Evolutionary conservation across 192 early-diverging fungal genomes (phyloP), one percentile per base, ranked within the genome.

Genomic region (Coemansia sp.): DNA sequence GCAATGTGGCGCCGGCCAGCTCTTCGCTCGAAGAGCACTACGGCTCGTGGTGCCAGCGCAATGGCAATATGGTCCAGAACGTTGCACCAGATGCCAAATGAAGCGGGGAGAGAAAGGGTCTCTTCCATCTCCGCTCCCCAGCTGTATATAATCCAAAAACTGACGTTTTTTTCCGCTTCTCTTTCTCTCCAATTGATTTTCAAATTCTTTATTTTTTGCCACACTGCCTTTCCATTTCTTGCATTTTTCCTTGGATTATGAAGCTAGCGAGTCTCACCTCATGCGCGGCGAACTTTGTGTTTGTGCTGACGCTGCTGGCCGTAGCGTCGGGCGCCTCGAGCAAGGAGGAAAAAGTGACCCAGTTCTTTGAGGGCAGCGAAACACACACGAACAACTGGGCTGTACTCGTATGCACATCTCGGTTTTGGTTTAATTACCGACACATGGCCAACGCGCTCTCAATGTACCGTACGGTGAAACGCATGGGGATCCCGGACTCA

Each of bases 391-490:
- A 98, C 79, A 99, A 99, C 84, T 99, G 98, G 98, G 98, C 98
- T 1, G 96, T 99, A 1, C 80, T 99, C 70, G 97, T 94, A 27
- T 94, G 94, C 84, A 96, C 98, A 3, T 99, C 98, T 12, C 89
- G 98, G 8, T 99, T 97, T 80, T 99, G 98, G 98, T 98, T 99
- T 87, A 99, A 99, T 82, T 99, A 99, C 80, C 84, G 95, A 14
- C 98, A 99, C 80, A 96, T 97, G 57, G 96, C 98, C 73, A 99
- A 99, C 75, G 95, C 96, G 9, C 85, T 99, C 27, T 96, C 96
- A 19, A 96, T 99, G 85, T 99, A 99, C 83, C 89, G 94, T n/a
- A 97, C 95, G 8, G 95, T 99, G 29, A 97, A 99, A 69, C 88
- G 95, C 27, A 87, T 99, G 31, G 98, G 98, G 25, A 99, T 99